Evolutionary conservation across 805 yeast species (phyloP).

Genomic region (Candida ovalis): DNA sequence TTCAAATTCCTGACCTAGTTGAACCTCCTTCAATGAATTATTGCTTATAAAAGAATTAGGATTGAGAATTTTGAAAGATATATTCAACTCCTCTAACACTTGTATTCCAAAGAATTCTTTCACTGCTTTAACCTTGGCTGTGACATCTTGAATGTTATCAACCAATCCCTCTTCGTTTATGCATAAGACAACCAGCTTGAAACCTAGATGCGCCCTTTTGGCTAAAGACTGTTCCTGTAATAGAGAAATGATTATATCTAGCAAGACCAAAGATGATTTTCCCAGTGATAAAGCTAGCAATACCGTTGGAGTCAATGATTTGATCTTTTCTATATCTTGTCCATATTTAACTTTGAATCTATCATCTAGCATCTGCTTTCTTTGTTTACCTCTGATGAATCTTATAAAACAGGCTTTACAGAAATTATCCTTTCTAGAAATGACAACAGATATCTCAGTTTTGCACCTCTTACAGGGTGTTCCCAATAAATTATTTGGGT

Average conservation of each 20-base stretch:
- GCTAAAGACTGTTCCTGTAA: slow-evolving; percentile 53
- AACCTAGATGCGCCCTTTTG: slow-evolving; percentile 68
- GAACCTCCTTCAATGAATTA: slow-evolving; percentile 30
- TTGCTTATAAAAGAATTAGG: slow-evolving; percentile 37
- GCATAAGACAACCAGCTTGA: slow-evolving; percentile 49
- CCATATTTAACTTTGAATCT: slow-evolving; percentile 69
- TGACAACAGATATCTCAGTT: slow-evolving; percentile 35
- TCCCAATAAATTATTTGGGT: slow-evolving; percentile 4
- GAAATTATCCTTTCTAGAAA: slow-evolving; percentile 60
- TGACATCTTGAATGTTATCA: slow-evolving; percentile 9
- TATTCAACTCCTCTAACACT: slow-evolving; percentile 27
- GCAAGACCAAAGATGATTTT: slow-evolving; percentile 57
- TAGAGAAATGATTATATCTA: slow-evolving; percentile 62
- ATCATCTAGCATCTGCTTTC: slow-evolving; percentile 72
- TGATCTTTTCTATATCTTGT: slow-evolving; percentile 25
- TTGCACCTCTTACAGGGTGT: slow-evolving; percentile 49
- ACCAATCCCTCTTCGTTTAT: slow-evolving; percentile 36
- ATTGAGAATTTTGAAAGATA: slow-evolving; percentile 38
- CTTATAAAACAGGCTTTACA: slow-evolving; percentile 66
- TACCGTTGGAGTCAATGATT: slow-evolving; percentile 38
- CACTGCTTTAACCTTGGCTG: slow-evolving; percentile 2
- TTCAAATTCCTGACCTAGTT: slow-evolving; percentile 31
- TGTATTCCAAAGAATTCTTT: slow-evolving; percentile 14
- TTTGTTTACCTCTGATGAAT: slow-evolving; percentile 74
- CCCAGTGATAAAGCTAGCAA: slow-evolving; percentile 68